Base-by-base conservation (phyloP, 2,329 filamentous ascomycete genomes). In the Eutypella sp. region DNA sequence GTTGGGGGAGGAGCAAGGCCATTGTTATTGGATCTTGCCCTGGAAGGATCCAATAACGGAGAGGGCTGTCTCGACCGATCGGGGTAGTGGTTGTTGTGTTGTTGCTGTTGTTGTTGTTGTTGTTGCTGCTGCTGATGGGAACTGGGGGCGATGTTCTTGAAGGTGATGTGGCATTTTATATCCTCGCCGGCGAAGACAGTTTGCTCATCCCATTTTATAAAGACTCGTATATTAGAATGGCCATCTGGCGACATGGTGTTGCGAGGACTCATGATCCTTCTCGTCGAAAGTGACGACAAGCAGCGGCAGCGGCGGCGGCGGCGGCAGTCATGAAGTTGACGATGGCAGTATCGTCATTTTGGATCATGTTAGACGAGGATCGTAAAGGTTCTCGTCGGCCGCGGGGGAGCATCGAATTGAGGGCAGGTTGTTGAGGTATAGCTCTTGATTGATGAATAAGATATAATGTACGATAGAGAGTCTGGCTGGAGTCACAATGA, bases 121-220 rank as follows among this genome's bases (percentile, higher is more conserved):
- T n/a, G n/a, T n/a, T n/a, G n/a, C n/a, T 65, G 59, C 42, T 63
- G 55, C 46, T 68, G 66, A 39, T 53, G 63, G 29, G 66, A 53
- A 33, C 69, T 70, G 41, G 78, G 62, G 36, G 81, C 76, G 52
- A 91, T 78, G 65, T 99, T 99, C 70, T 87, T 92, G 72, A 99
- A 99, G 42, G 89, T 96, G 66, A 99, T 95, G 56, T 85, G 90
- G 70, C 93, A 97, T 71, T 91, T 88, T 62, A 97, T 81, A 62
- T 96, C 87, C 74, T 99, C 93, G 68, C 93, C 93, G 47, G 93
- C 89, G 70, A 97, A 99, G 59, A 99, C 89, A 51, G 88, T 91
- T 67, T 92, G 84, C 64, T 95, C 88, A 66, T 89, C 86, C 87
- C 92, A 99, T 71, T 85, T 84, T 67, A 99, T 89, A 67, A 92